Evolutionary conservation across 192 early-diverging fungal species (phyloP), one percentile per base, ranked within the genome.

Genomic region (Backusella tarrabulga): DNA sequence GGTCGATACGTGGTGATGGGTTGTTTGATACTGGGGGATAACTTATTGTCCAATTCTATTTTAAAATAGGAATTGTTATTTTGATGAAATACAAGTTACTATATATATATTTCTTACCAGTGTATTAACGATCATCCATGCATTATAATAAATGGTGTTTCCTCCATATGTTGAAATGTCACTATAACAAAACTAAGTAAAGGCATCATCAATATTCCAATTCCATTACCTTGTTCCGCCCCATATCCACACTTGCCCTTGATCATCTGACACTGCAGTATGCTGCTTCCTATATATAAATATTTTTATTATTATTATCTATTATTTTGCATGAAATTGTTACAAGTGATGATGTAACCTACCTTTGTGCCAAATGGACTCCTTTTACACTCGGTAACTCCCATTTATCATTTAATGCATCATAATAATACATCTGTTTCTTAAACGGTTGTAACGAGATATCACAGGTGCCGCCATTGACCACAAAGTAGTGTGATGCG

Each of bases 221-320:
- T 29, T 54, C 9, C 2, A 17, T 4, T 9, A 80, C 79, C 74
- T 71, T 44, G 41, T 52, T 14, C 79, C 79, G n/a, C 79, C 79
- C 79, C 79, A 80, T 23, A 80, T 34, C 79, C 79, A 80, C 14
- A 74, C 67, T 36, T 71, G 75, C n/a, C 79, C 79, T 35, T 77
- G 75, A 15, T 54, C 68, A 73, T 80, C 79, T 44, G 75, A 67
- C 14, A 71, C 56, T 67, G 72, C 42, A 29, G 79, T 56, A 67
- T 80, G 79, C 44, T 80, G 74, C 38, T 72, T 78, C 9, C 77
- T 77, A 77, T 32, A 77, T 32, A 40, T 52, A n/a, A 12, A 32
- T 32, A 32, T 32, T 32, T 32, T 32, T 32, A 32, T 32, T n/a
- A 26, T 60, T 56, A 15, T 29, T 26, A 34, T 26, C 4, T 72